Evolutionary conservation across 2,329 filamentous ascomycete species (phyloP).

Genomic region (Trichoderma hamatum): DNA sequence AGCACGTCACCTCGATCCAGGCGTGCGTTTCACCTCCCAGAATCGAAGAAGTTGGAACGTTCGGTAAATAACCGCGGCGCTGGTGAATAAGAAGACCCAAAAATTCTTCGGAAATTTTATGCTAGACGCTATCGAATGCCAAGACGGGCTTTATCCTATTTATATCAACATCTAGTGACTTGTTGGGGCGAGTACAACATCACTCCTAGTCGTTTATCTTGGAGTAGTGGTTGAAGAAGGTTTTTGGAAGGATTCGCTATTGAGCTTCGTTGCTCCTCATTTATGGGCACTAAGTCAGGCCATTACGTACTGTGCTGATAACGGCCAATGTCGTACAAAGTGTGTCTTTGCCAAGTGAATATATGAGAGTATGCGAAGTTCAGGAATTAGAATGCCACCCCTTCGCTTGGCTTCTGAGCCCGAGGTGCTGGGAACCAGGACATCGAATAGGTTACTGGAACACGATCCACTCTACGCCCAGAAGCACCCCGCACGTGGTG

Average conservation of each 20-base stretch:
- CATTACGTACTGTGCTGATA: background rate
- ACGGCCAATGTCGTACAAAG: background rate
- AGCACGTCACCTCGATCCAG: background rate
- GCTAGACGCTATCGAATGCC: background rate
- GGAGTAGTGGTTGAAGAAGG: background rate
- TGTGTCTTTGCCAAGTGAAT: background rate
- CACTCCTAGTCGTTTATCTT: background rate
- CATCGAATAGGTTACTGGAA: background rate
- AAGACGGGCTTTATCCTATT: background rate
- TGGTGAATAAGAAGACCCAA: background rate
- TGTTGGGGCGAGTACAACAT: background rate
- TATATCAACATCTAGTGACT: background rate
- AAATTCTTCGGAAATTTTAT: background rate
- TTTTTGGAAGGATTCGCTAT: background rate
- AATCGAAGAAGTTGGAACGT: background rate
- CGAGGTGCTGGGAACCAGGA: background rate
- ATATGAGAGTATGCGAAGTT: background rate
- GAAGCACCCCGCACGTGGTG: slow-evolving; percentile 22
- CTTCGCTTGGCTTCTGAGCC: slow-evolving; percentile 8
- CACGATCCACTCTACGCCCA: background rate
- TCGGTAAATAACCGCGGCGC: background rate
- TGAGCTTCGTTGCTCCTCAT: background rate
- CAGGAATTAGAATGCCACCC: background rate
- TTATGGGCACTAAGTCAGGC: background rate
- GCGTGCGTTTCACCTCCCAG: background rate